Evolutionary conservation across 2,329 filamentous ascomycete genomes (phyloP), one percentile per base, ranked within the genome.

Genomic region (Cordyceps javanica): DNA sequence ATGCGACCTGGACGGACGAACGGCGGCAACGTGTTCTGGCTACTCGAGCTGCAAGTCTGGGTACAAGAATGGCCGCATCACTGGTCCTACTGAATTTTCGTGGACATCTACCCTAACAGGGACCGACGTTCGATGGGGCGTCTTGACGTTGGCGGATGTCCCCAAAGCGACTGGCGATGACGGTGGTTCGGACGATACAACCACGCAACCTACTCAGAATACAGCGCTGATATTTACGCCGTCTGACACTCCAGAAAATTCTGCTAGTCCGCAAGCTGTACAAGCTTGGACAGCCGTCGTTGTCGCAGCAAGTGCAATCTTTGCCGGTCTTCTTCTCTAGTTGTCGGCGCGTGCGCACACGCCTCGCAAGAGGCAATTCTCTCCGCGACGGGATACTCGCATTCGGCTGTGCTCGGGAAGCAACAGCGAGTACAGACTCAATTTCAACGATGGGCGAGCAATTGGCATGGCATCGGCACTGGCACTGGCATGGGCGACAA

Each of bases 1-100:
- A 55, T 80, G 77, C 64, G 66, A 68, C 16, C 67, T 79, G 25
- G 64, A 69, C 21, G 75, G 70, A 25, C 75, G 69, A 5, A 77
- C 75, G 5, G 71, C 68, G 10, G 77, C 77, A 19, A 76, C 73
- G 5, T 80, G 77, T 61, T 78, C 75, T 0, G 77, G 77, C 21
- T 78, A 76, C 60, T 77, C 77, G 2, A 78, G 76, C 51, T 73
- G 72, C 54, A 71, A 69, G 41, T 63, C 71, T 5, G 70, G 70
- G 49, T 75, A 73, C 61, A 65, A 66, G 5, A 69, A 74, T 46
- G 73, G 73, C 52, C 65, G 67, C 9, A 56, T 72, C 52, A 72
- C 72, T 2, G 76, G 77, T 0, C 74, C 75, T 41, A 76, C 75
- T 1, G 70, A 77, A 60, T 69, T 73, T 11, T 69, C 67, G 14